Percentiles rank a stretch among this genome's conserved stretches.
Conservation (phyloP, 345 rosid genomes). For the Hirschfeldia incana region DNA sequence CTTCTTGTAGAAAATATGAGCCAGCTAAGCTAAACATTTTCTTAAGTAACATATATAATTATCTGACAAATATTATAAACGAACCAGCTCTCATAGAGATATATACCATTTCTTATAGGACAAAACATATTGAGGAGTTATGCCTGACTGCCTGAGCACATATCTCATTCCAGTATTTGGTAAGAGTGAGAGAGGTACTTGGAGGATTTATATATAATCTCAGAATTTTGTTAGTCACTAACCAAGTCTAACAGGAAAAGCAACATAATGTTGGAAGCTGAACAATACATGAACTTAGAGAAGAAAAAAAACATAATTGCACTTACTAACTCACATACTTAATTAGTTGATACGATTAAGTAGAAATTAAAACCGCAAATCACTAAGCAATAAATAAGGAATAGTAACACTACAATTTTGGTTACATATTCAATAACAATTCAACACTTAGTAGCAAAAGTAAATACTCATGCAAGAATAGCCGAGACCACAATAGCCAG, state of each 20-base stretch:
- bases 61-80: neutral
- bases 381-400: neutral
- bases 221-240: neutral
- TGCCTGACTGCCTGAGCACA: neutral
- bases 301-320: neutral
- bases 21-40: neutral
- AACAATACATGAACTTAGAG: neutral
- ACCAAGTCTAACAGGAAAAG: neutral
- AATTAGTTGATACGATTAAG: too few relatives aligned
- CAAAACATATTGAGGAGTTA: slow-evolving; percentile 2
- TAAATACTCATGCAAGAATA: neutral
- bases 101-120: neutral
- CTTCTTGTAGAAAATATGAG: too few relatives aligned
- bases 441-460: neutral
- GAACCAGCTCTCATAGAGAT: neutral
- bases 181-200: slow-evolving; percentile 1
- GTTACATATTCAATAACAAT: neutral
- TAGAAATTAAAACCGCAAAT: neutral
- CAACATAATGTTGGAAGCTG: neutral
- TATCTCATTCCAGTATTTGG: neutral
- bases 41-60: neutral
- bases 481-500: neutral
- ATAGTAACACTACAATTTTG: neutral
- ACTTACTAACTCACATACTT: neutral
- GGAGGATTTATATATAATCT: neutral